These are phyloP conservation scores for Blastomyces percursus DNA, from an alignment of 2,329 filamentous ascomycete genomes.

Conservation along the genomic window DNA sequence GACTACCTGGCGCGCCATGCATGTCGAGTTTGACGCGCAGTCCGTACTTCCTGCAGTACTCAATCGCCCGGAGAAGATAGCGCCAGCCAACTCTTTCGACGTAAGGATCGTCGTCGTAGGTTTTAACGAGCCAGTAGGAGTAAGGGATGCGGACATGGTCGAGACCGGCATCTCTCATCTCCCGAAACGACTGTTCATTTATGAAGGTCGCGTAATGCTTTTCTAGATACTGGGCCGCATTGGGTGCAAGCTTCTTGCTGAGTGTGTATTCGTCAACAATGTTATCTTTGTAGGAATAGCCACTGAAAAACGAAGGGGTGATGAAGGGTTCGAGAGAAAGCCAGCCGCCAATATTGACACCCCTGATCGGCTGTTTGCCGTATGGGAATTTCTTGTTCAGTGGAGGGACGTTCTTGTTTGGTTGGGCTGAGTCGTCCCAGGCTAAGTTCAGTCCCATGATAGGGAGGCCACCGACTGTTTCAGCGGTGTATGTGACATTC, in stretches of 20 bases:
- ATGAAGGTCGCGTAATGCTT: slow-evolving; percentile 86
- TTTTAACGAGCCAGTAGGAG: slow-evolving; percentile 86
- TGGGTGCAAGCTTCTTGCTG: slow-evolving; percentile 55
- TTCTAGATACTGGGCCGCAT: slow-evolving; percentile 61
- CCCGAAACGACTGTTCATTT: slow-evolving; percentile 68
- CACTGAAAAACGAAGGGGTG: slow-evolving; percentile 76
- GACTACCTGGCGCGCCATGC: slow-evolving; percentile 81
- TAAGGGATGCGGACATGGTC: slow-evolving; percentile 96
- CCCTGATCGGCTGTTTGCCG: slow-evolving; percentile 64
- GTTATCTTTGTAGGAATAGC: slow-evolving; percentile 48
- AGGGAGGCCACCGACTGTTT: slow-evolving; percentile 73
- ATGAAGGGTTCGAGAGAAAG: slow-evolving; percentile 91
- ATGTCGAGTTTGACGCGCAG: slow-evolving; percentile 86
- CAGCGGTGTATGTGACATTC: slow-evolving; percentile 85
- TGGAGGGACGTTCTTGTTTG: slow-evolving; percentile 70
- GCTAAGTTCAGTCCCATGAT: slow-evolving; percentile 76
- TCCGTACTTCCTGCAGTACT: slow-evolving; percentile 87
- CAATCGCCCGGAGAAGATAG: slow-evolving; percentile 83
- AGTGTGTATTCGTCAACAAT: slow-evolving; percentile 87
- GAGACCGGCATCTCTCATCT: slow-evolving; percentile 76
- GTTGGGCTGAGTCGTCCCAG: slow-evolving; percentile 72
- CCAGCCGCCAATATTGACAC: slow-evolving; percentile 92
- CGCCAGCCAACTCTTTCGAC: slow-evolving; percentile 80
- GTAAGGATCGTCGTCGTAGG: slow-evolving; percentile 79
- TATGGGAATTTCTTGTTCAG: slow-evolving; percentile 72